Percentiles rank a stretch among this genome's conserved stretches.
These are phyloP conservation scores for Lasiosphaeria ovina DNA, from an alignment of 495 filamentous ascomycete genomes.

Conservation along the genomic window DNA sequence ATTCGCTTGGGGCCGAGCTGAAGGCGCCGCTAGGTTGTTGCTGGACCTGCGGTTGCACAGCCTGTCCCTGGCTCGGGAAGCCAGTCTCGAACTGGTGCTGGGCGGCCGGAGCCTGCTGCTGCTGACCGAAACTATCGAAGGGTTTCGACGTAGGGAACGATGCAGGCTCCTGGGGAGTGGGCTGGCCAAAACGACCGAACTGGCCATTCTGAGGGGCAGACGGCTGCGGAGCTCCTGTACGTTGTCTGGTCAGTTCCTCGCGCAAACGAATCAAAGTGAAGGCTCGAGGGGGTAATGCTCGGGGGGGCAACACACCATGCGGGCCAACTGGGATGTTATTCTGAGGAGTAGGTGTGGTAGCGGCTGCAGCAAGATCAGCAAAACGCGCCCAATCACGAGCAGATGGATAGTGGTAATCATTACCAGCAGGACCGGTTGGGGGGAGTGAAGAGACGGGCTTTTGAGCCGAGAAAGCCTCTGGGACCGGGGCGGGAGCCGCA, in stretches of 20 bases:
- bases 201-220: conserved; percentile 49
- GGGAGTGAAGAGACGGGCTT: conserved; percentile 67
- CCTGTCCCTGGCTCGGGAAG: conserved; percentile 60
- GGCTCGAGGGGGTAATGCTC: background rate
- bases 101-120: conserved; percentile 46
- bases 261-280: conserved; percentile 1
- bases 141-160: conserved; percentile 67
- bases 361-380: conserved; percentile 35
- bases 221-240: conserved; percentile 37
- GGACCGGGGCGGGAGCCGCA: conserved; percentile 53
- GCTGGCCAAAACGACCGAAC: conserved; percentile 69
- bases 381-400: background rate
- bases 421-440: conserved; percentile 44
- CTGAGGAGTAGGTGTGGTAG: conserved; percentile 22
- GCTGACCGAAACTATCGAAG: conserved; percentile 85
- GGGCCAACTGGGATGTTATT: conserved; percentile 28
- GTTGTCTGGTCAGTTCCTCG: conserved; percentile 28
- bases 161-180: conserved; percentile 55
- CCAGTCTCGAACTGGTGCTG: conserved; percentile 43
- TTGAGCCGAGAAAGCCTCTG: conserved; percentile 61
- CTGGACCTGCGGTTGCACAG: conserved; percentile 51
- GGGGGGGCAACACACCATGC: conserved; percentile 29
- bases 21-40: conserved; percentile 55
- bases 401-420: conserved; percentile 13
- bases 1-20: conserved; percentile 76